Base-by-base conservation (phyloP, 2,329 filamentous ascomycete genomes). In the Taxawa tesnikishii region DNA sequence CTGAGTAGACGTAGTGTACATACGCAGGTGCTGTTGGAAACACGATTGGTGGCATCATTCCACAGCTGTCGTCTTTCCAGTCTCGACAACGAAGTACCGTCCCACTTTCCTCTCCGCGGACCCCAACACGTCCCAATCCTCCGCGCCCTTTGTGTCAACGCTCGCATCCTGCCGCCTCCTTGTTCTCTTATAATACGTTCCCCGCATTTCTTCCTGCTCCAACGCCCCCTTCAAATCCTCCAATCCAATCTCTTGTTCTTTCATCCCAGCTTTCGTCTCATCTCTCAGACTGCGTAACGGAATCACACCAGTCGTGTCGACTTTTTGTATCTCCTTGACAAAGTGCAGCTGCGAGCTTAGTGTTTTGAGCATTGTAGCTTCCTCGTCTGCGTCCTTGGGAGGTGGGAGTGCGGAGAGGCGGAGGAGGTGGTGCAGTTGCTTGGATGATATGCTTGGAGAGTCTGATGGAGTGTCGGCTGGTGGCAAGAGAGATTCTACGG, bases 281-380 rank as follows among this genome's bases (percentile, higher is more conserved):
- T 96, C 88, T 32, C 83, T 74, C 36, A 96, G 79, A 27, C 79
- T 78, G 31, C 73, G 68, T 26, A 98, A 59, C 0, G 90, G 87
- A 34, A 75, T 67, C 0, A 94, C 65, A 3, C 70, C 75, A 0
- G 65, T 58, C 1, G 83, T 87, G 53, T 93, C 71, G 29, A 94
- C 78, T 27, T 68, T 63, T 49, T 93, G 87, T 13, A 96, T 76
- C 40, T 84, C 74, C 39, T 73, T 76, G n/a, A 96, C 85, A 50
- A 98, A 98, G 48, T 81, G 79, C 0, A 98, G 70, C 51, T 98
- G 90, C 18, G 80, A 75, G 32, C 77, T 69, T 2, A 98, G 68
- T 1, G 79, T 87, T 14, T 68, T 51, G 3, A 93, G 68, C 73
- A 94, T 83, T 15, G 65, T 58, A 0, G 62, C 47, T 52, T 93